Evolutionary conservation across 2,329 filamentous ascomycete genomes (phyloP), one percentile per base, ranked within the genome.

Genomic region (Monilinia vaccinii-corymbosi): DNA sequence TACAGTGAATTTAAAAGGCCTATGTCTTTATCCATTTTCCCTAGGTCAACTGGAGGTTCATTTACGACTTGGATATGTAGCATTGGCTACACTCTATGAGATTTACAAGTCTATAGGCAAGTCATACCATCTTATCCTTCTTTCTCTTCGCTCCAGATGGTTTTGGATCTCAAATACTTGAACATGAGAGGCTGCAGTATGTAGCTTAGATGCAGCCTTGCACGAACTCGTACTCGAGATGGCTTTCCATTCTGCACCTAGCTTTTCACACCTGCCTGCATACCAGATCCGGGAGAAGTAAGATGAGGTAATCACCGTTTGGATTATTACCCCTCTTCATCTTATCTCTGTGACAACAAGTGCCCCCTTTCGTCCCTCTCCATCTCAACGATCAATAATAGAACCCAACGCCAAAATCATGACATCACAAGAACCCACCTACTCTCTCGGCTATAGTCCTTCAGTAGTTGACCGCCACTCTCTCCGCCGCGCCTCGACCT

Each of bases 401-500:
- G 6, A 23, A 32, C 4, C 25, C 13, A 32, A 11, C 18, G 25
- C 2, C 44, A 10, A 10, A 44, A 44, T 11, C 28, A 51, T 61
- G 53, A 14, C 31, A 61, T 28, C 53, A 38, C 25, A 53, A 28
- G 31, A 59, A 28, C 3, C 42, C 4, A 56, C 57, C 3, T 60
- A 60, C 10, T 34, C 57, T 8, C 31, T 53, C 23, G 57, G 49
- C n/a, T 53, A 59, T 18, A 34, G 56, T 4, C n/a, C 49, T 11
- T 25, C 42, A 13, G 57, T 36, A 11, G 32, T 60, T 18, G 6
- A 45, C 18, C 49, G 57, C 11, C 57, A 55, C 44, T 60, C 57
- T 2, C 36, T 55, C 11, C 57, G 57, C 14, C 57, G 57, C 23
- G 57, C 57, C 9, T 34, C 44, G 44, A 56, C 51, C 7, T 60